Conservation (phyloP, 2,329 filamentous ascomycete genomes). For the Zymoseptoria tritici region DNA sequence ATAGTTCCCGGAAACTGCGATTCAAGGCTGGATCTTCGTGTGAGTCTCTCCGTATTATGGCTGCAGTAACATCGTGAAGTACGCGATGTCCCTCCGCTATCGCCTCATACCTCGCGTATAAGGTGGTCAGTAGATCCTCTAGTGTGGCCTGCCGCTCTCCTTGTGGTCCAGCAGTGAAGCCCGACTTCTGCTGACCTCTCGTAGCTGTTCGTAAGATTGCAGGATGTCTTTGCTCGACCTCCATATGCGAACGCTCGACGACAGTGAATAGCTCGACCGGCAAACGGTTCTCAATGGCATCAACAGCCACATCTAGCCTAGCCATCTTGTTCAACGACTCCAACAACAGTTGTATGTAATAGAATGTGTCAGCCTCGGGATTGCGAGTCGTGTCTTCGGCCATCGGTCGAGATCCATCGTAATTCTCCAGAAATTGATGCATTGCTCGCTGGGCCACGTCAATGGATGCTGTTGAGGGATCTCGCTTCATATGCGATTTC, state of each 20-base stretch:
- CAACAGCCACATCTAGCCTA: slow-evolving; percentile 74
- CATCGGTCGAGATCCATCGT: slow-evolving; percentile 51
- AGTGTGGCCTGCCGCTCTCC: slow-evolving; percentile 61
- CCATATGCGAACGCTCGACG: slow-evolving; percentile 88
- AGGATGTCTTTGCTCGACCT: slow-evolving; percentile 90
- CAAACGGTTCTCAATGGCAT: slow-evolving; percentile 84
- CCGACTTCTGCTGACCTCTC: slow-evolving; percentile 39
- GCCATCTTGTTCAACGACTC: slow-evolving; percentile 88
- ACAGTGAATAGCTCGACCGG: slow-evolving; percentile 91
- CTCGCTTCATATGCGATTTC: slow-evolving; percentile 67
- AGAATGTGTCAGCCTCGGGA: slow-evolving; percentile 90
- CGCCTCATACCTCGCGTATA: slow-evolving; percentile 95
- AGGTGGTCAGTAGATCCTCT: slow-evolving; percentile 80
- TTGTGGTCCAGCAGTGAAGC: slow-evolving; percentile 27
- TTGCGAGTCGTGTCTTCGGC: slow-evolving; percentile 87
- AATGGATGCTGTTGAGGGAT: slow-evolving; percentile 14
- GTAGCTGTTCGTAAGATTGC: slow-evolving; percentile 56
- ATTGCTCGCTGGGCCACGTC: slow-evolving; percentile 47
- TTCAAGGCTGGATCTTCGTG: slow-evolving; percentile 56
- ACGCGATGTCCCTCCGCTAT: slow-evolving; percentile 94
- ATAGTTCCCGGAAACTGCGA: slow-evolving; percentile 89
- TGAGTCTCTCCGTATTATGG: slow-evolving; percentile 76
- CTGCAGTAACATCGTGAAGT: slow-evolving; percentile 83
- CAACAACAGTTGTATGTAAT: slow-evolving; percentile 79
- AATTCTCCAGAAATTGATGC: slow-evolving; percentile 50